Evolutionary conservation across 495 filamentous ascomycete genomes (phyloP).

Genomic region (Aspergillus olivimuriae): DNA sequence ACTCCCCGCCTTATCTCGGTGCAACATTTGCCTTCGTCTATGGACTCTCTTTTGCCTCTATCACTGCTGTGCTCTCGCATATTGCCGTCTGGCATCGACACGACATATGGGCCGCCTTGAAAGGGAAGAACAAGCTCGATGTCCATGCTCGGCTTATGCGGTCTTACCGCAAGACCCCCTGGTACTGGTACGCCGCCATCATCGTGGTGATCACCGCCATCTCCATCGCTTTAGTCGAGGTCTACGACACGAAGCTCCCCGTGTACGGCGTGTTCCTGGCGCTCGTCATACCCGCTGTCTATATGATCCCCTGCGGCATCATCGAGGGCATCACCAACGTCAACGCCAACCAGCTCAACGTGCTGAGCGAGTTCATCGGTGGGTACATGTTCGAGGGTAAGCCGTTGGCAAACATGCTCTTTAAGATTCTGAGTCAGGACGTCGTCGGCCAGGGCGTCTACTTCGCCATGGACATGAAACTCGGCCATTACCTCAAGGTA

Average conservation of each 20-base stretch:
- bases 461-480: slow-evolving; percentile 79
- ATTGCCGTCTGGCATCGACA: slow-evolving; percentile 54
- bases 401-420: slow-evolving; percentile 85
- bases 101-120: slow-evolving; percentile 45
- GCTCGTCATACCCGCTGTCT: slow-evolving; percentile 61
- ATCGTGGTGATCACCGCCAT: slow-evolving; percentile 69
- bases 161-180: slow-evolving; percentile 69
- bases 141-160: slow-evolving; percentile 71
- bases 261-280: slow-evolving; percentile 78
- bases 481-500: slow-evolving; percentile 78
- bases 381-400: slow-evolving; percentile 73
- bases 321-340: slow-evolving; percentile 87
- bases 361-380: slow-evolving; percentile 47
- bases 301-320: slow-evolving; percentile 82
- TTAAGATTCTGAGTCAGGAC: slow-evolving; percentile 64
- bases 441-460: slow-evolving; percentile 78
- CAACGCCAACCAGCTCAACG: slow-evolving; percentile 52
- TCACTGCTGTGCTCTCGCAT: slow-evolving; percentile 60
- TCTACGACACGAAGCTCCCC: slow-evolving; percentile 70
- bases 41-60: slow-evolving; percentile 72
- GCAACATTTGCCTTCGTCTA: slow-evolving; percentile 80
- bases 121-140: slow-evolving; percentile 48
- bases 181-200: slow-evolving; percentile 70
- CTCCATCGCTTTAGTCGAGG: slow-evolving; percentile 76
- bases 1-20: slow-evolving; percentile 73